These are phyloP conservation scores for Zymoseptoria tritici DNA, from an alignment of 2,329 filamentous ascomycete species.

Conservation along the genomic window DNA sequence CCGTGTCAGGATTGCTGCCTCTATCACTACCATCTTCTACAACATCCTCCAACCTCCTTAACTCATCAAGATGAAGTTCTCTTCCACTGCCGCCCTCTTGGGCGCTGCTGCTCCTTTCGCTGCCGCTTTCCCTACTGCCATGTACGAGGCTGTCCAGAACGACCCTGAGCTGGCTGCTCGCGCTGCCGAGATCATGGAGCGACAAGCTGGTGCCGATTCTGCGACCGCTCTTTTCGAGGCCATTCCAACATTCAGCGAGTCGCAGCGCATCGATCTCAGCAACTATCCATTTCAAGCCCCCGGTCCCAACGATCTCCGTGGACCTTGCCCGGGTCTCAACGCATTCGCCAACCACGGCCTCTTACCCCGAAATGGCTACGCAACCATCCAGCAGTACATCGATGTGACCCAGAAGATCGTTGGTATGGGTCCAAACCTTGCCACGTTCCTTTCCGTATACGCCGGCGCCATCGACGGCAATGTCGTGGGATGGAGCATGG, in stretches of 20 bases:
- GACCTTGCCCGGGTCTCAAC: constrained; percentile 28
- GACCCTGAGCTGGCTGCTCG: constrained; percentile 2
- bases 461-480: constrained; percentile 25
- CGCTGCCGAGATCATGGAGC: not conserved
- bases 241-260: constrained; percentile 18
- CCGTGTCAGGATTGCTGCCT: too few relatives aligned
- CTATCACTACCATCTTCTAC: not conserved
- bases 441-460: constrained; percentile 23
- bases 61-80: constrained; percentile 12
- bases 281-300: constrained; percentile 25
- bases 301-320: constrained; percentile 21
- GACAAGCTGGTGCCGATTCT: constrained; percentile 9
- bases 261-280: constrained; percentile 24
- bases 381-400: constrained; percentile 25
- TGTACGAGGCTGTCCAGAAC: not conserved
- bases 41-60: not conserved
- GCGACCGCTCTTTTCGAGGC: constrained; percentile 12
- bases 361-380: constrained; percentile 24
- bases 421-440: constrained; percentile 29
- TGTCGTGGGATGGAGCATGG: constrained; percentile 20
- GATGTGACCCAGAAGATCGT: constrained; percentile 23
- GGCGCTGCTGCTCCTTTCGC: constrained; percentile 2
- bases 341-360: not conserved
- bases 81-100: constrained; percentile 8
- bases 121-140: constrained; percentile 2